Base-by-base conservation (phyloP, 345 rosid genomes). In the Eucalyptus erythrocorys region DNA sequence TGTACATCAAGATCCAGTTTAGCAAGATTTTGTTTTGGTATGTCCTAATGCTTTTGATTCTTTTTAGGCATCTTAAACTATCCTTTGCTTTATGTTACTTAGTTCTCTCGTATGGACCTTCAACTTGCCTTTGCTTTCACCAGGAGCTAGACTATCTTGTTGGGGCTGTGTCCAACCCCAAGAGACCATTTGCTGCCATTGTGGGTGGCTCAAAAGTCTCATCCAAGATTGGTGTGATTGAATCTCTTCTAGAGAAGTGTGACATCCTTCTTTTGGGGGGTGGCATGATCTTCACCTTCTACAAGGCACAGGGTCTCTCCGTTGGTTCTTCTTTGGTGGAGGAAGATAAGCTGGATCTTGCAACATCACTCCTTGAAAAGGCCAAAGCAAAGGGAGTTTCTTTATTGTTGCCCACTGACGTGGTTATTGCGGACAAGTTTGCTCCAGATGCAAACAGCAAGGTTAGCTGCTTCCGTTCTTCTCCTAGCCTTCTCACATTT, bases 161-260 rank as follows among this genome's bases (percentile, higher is more conserved):
- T 40, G 99, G 98, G 88, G 99, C 99, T 49, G 96, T 97, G 81
- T 93, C 97, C 68, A 94, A 57, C 92, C 99, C 99, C 47, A 96
- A 96, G 93, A 95, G 96, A 92, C 99, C 99, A 88, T 97, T 97
- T 88, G 99, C 99, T 81, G 99, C 99, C 80, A 97, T 97, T 90
- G 97, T 96, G 50, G 99, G 99, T 89, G 99, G 99, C 90, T 91
- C 99, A 81, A 96, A 96, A 94, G 99, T 97, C 76, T 97, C 97
- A n/a, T 92, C 99, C 71, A 97, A 97, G 93, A 96, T 96, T 89
- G 98, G 99, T 88, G 99, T 96, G 87, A 96, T 97, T 11, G 99
- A 97, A 89, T 97, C 99, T 12, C 99, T 97, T 76, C 91, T 97
- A 86, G 93, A 89, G 89, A 91, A 94, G 88, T 95, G 95, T 88